These are phyloP conservation scores for Lachancea sp. DNA, from an alignment of 805 yeast species.

Conservation along the genomic window DNA sequence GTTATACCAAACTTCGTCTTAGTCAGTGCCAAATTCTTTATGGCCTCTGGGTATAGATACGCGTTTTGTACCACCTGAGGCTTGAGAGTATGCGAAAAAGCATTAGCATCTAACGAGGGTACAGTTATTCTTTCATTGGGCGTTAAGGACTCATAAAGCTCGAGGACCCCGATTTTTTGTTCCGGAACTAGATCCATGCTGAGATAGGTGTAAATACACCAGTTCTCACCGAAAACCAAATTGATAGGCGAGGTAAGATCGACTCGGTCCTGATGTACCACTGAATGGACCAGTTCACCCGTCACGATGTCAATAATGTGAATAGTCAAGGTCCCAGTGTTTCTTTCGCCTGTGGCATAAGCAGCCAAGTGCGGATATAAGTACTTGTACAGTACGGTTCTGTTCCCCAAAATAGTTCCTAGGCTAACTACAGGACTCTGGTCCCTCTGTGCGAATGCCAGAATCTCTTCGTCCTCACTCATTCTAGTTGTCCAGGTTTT, in stretches of 20 bases:
- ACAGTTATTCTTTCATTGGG: slow-evolving; percentile 42
- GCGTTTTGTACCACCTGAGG: slow-evolving; percentile 53
- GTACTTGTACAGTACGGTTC: slow-evolving; percentile 77
- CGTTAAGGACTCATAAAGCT: slow-evolving; percentile 62
- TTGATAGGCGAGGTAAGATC: slow-evolving; percentile 40
- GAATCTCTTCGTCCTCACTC: slow-evolving; percentile 33
- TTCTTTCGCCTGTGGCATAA: slow-evolving; percentile 38
- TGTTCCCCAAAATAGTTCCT: slow-evolving; percentile 63
- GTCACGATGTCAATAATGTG: slow-evolving; percentile 60
- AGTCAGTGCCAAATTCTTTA: slow-evolving; percentile 48
- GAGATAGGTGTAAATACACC: slow-evolving; percentile 66
- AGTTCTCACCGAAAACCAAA: slow-evolving; percentile 71
- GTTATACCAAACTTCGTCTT: slow-evolving; percentile 62
- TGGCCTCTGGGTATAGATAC: slow-evolving; percentile 54
- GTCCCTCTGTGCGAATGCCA: slow-evolving; percentile 37
- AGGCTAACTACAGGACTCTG: slow-evolving; percentile 45
- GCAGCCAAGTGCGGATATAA: slow-evolving; percentile 62
- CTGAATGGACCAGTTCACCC: slow-evolving; percentile 53
- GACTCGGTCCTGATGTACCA: slow-evolving; percentile 38
- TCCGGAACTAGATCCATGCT: slow-evolving; percentile 44
- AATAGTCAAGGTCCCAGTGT: slow-evolving; percentile 35
- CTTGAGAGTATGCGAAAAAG: slow-evolving; percentile 31
- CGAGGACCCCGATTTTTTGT: slow-evolving; percentile 61
- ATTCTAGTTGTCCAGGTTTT: slow-evolving; percentile 38
- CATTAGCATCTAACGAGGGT: slow-evolving; percentile 24